Base-by-base conservation (phyloP, 176 grass and related monocot species). In the Avena sativa region DNA sequence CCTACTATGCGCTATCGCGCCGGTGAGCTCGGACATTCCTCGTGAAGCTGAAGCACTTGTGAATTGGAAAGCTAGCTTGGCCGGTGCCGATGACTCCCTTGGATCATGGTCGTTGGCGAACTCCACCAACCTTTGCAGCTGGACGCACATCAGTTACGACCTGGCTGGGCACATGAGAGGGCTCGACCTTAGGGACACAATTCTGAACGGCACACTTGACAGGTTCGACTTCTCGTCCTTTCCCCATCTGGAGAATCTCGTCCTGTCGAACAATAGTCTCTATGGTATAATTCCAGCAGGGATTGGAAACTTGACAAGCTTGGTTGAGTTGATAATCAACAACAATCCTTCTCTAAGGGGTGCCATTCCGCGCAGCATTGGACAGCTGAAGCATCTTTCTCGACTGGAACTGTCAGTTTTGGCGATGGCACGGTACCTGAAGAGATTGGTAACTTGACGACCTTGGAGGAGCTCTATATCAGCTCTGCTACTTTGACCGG, bases 11-110 rank as follows among this genome's bases (percentile, higher is more conserved):
- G 1, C 7, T 1, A 0, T 4, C 12, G 2, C 1, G 1, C 67
- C 36, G 1, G 36, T 8, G 17, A 12, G 16, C 2, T 36, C 3
- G 0, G 3, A 1, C 36, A 43, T 4, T 30, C 6, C 7, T 21
- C 6, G 12, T 75, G 47, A 75, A 75, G 72, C 72, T 9, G 47
- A 71, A 71, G 67, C 72, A 26, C 72, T 75, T 16, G 21, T 75
- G 72, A 28, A 26, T 4, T 75, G 72, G 47, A 75, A 75, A 47
- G 72, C 72, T 50, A 52, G 72, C 47, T 75, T 75, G 21, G 47
- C 1, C 2, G 2, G 23, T 51, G 72, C 72, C 1, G 25, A 51
- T 43, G 36, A 44, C 0, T 75, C 72, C 72, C 47, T 75, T 30
- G 48, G 47, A 7, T 9, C 72, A 75, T 75, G 48, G 74, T 76